Base-by-base conservation (phyloP, 1,139 yeast genomes). In the Blastobotrys illinoisensis region DNA sequence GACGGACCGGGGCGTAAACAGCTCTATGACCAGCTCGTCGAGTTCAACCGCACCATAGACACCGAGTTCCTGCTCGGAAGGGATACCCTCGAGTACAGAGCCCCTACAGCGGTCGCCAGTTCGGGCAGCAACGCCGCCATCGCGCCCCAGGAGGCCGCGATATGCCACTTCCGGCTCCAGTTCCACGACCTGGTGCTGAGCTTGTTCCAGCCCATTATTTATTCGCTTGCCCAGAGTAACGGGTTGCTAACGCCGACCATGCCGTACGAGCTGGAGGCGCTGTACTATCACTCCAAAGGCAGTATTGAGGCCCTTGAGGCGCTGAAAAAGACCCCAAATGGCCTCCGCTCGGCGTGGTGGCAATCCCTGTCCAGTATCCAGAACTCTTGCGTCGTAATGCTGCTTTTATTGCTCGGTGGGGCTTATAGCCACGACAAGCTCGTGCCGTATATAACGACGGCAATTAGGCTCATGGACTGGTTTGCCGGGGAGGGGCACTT, bases 281-380 rank as follows among this genome's bases (percentile, higher is more conserved):
- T 32, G 6, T 32, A 32, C 13, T 6, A 32, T 7, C 40, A 32
- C 40, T 11, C 66, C 13, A 56, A 56, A 44, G 67, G 66, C 1
- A 57, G 63, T 6, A 52, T 65, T 11, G 53, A 77, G 24, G 68
- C 74, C 20, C 66, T 71, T n/a, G 73, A 74, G 1, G 70, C 74
- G 23, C 56, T 65, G 49, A 53, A 54, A 32, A 49, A 55, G 18
- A 13, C 26, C 9, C 49, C 52, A 6, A 61, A 62, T 11, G 58
- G 58, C 21, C 52, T 67, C 24, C 49, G 52, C 54, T 67, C 77
- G 1, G 86, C 86, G 1, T 83, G 88, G 88, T 79, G 81, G 74
- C 62, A 75, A 49, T 74, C 73, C 16, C 66, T 84, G 49, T 68
- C 78, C 2, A 63, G 79, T 13, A 64, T 81, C 9, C 79, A 80